phyloP scores from a whole-genome alignment of 495 filamentous ascomycete species.

The Podospora bellae-mahoneyi region DNA sequence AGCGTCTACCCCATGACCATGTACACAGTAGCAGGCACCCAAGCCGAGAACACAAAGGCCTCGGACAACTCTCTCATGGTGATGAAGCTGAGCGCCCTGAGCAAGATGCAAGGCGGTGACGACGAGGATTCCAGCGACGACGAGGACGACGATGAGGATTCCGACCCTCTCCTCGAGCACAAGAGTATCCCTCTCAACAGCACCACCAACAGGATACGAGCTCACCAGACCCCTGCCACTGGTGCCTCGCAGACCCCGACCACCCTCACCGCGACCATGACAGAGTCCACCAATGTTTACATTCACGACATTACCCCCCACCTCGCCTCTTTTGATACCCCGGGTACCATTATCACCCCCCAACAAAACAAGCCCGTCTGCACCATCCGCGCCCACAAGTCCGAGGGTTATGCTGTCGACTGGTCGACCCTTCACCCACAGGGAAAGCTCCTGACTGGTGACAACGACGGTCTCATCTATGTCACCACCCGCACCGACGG shows the following conservation, averaged over 20 bases:
- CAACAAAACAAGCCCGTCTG: conserved; percentile 80
- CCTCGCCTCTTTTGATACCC: conserved; percentile 80
- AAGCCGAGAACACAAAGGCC: conserved; percentile 69
- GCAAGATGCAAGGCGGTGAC: conserved; percentile 69
- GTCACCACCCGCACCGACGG: conserved; percentile 78
- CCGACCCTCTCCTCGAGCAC: conserved; percentile 92
- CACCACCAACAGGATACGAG: conserved; percentile 88
- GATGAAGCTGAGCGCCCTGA: conserved; percentile 89
- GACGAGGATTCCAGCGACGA: conserved; percentile 65
- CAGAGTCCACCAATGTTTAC: conserved; percentile 78
- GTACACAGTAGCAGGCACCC: conserved; percentile 90
- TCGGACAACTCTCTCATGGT: conserved; percentile 91
- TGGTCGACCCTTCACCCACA: conserved; percentile 74
- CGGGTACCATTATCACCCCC: conserved; percentile 73
- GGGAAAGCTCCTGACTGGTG: conserved; percentile 87
- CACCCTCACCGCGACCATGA: conserved; percentile 86
- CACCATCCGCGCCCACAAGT: conserved; percentile 85
- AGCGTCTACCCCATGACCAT: conserved; percentile 88
- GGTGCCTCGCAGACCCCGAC: conserved; percentile 67
- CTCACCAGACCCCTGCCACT: conserved; percentile 67
- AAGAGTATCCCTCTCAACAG: conserved; percentile 79
- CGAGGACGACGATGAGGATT: conserved; percentile 72
- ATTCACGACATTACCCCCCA: conserved; percentile 93
- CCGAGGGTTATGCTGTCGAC: conserved; percentile 91
- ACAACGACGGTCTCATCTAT: conserved; percentile 87